These are phyloP conservation scores for Epichloe coenophiala DNA, from an alignment of 2,329 filamentous ascomycete species.

Conservation along the genomic window DNA sequence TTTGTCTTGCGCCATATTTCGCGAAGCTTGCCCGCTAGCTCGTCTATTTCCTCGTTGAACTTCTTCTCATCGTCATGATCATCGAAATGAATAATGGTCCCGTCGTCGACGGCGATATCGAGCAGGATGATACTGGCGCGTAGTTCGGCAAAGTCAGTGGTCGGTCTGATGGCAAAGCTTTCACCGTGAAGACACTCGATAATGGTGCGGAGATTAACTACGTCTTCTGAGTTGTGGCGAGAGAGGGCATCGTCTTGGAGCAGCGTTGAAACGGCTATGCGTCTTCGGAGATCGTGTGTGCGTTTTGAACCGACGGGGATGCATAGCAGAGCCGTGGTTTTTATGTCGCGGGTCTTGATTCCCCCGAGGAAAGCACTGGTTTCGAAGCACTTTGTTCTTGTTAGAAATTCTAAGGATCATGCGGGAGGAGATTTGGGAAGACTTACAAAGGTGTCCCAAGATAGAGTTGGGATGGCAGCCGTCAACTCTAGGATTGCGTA, in stretches of 20 bases:
- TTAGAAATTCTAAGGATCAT: background rate
- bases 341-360: slow-evolving; percentile 35
- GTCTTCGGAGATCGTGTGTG: slow-evolving; percentile 47
- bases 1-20: slow-evolving; percentile 49
- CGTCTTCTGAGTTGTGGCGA: slow-evolving; percentile 25
- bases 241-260: slow-evolving; percentile 35
- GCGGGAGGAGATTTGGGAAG: background rate
- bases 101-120: slow-evolving; percentile 62
- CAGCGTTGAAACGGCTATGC: slow-evolving; percentile 52
- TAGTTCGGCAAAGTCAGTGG: slow-evolving; percentile 57
- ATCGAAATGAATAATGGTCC: slow-evolving; percentile 16
- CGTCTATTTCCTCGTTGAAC: slow-evolving; percentile 63
- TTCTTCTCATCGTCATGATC: slow-evolving; percentile 19
- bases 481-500: slow-evolving; percentile 30
- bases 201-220: slow-evolving; percentile 29
- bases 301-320: slow-evolving; percentile 39
- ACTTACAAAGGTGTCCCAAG: slow-evolving; percentile 32
- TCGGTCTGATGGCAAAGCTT: slow-evolving; percentile 37
- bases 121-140: slow-evolving; percentile 55
- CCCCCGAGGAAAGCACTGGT: slow-evolving; percentile 33
- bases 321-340: slow-evolving; percentile 42
- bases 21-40: slow-evolving; percentile 46
- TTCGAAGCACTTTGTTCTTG: slow-evolving; percentile 30
- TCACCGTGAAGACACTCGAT: slow-evolving; percentile 31
- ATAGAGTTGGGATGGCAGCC: slow-evolving; percentile 22